These are phyloP conservation scores for Zygosaccharomyces gambellarensis DNA, from an alignment of 805 yeast genomes.

Conservation along the genomic window DNA sequence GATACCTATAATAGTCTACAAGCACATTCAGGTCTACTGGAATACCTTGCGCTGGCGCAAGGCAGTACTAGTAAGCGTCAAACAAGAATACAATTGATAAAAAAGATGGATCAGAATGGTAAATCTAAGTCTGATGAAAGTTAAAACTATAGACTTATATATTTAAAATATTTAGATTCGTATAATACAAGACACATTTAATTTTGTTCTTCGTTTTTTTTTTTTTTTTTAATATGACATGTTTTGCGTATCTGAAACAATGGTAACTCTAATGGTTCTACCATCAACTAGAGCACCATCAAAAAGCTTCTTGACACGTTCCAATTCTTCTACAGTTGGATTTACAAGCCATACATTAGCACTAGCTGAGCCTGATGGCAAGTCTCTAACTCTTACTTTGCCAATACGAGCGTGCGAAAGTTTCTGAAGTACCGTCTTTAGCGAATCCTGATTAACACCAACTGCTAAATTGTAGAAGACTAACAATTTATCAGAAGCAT, in stretches of 20 bases:
- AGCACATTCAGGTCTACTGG: conserved; percentile 29
- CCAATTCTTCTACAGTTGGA: conserved; percentile 25
- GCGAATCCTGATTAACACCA: conserved; percentile 26
- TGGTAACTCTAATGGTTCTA: conserved; percentile 35
- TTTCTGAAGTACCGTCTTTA: conserved; percentile 23
- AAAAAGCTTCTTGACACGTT: conserved; percentile 32
- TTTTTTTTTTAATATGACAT: conserved; percentile 5
- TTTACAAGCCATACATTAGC: conserved; percentile 37
- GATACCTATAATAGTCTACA: conserved; percentile 30
- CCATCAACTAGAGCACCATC: conserved; percentile 49
- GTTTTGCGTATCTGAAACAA: conserved; percentile 22
- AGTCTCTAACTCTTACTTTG: conserved; percentile 31
- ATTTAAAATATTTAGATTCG: not conserved
- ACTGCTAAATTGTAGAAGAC: conserved; percentile 25
- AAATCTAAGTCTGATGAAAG: conserved; percentile 8
- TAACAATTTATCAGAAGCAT: conserved; percentile 15
- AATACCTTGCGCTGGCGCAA: conserved; percentile 29
- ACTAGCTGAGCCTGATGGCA: conserved; percentile 38
- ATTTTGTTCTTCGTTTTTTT: not conserved
- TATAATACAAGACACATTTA: not conserved
- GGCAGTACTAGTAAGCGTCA: conserved; percentile 21
- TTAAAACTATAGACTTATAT: not conserved
- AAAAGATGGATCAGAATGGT: conserved; percentile 22
- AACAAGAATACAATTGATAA: conserved; percentile 25
- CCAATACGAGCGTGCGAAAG: conserved; percentile 20